Evolutionary conservation across 192 early-diverging fungal genomes (phyloP).

Genomic region (Umbelopsis isabellina): DNA sequence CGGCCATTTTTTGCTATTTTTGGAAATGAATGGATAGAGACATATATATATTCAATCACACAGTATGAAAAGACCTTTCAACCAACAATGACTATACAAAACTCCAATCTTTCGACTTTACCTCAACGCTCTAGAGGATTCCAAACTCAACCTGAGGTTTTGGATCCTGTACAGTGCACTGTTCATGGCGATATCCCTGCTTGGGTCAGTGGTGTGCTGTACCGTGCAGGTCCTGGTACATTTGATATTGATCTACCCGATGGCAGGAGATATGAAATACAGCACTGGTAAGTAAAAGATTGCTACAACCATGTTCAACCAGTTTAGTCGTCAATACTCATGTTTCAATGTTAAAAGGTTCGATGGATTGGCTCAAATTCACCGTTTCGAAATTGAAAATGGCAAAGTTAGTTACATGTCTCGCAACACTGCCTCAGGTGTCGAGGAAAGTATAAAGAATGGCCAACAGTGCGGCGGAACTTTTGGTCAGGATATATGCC

Average conservation of each 20-base stretch:
- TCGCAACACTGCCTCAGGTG: background rate
- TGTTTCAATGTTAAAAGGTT: background rate
- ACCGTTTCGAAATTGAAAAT: slow-evolving; percentile 1
- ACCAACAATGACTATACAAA: background rate
- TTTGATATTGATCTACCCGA: background rate
- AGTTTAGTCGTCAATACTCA: background rate
- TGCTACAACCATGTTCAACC: background rate
- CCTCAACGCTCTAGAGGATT: background rate
- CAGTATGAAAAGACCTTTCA: background rate
- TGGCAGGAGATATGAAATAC: background rate
- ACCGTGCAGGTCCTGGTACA: slow-evolving; percentile 10
- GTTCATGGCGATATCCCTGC: background rate
- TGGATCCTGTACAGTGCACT: slow-evolving; percentile 5
- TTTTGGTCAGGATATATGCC: slow-evolving; percentile 8
- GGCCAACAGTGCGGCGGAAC: background rate
- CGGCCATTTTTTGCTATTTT: background rate
- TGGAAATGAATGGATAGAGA: background rate
- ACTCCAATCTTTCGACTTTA: background rate
- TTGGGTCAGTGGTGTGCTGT: background rate
- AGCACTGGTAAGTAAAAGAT: slow-evolving; percentile 1
- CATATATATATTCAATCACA: background rate
- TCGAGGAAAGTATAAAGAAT: background rate
- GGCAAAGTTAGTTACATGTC: slow-evolving; percentile 7
- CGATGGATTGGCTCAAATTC: slow-evolving; percentile 17
- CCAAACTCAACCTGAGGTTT: background rate